phyloP scores from a whole-genome alignment of 129 eudicot species.

The Chrysanthemum makinoi region DNA sequence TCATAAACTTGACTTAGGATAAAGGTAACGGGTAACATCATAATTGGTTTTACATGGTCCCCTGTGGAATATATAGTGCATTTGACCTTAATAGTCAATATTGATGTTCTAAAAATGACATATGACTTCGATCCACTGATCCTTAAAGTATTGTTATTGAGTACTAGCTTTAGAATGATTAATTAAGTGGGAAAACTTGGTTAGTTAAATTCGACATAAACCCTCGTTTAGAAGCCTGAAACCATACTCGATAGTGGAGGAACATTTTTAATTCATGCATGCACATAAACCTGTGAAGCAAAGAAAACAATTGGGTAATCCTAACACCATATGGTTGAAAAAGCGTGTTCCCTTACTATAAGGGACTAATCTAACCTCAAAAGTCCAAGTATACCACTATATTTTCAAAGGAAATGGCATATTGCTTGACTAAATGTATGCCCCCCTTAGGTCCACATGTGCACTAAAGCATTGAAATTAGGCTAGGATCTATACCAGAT shows the following conservation, averaged over 20 bases:
- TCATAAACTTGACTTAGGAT: neutral
- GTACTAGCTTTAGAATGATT: neutral
- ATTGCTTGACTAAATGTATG: neutral
- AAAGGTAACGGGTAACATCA: conserved; percentile 4
- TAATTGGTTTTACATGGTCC: conserved; percentile 10
- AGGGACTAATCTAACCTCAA: neutral
- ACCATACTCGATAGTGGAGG: neutral
- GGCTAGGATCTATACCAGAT: neutral
- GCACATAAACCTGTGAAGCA: neutral
- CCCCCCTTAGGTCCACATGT: neutral
- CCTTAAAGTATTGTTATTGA: neutral
- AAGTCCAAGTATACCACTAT: neutral
- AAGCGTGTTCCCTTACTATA: neutral
- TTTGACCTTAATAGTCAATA: conserved; percentile 9
- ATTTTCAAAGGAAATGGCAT: neutral
- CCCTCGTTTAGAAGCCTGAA: no score
- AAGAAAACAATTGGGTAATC: neutral
- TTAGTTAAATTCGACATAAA: no score
- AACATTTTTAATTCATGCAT: neutral
- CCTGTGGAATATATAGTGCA: conserved; percentile 1
- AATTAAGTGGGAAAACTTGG: no score
- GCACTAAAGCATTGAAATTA: neutral
- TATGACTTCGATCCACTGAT: neutral
- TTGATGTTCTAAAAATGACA: conserved; percentile 4
- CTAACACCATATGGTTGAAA: neutral